Base-by-base conservation (phyloP, 1,284 basidiomycete genomes). In the Athelia sp. region DNA sequence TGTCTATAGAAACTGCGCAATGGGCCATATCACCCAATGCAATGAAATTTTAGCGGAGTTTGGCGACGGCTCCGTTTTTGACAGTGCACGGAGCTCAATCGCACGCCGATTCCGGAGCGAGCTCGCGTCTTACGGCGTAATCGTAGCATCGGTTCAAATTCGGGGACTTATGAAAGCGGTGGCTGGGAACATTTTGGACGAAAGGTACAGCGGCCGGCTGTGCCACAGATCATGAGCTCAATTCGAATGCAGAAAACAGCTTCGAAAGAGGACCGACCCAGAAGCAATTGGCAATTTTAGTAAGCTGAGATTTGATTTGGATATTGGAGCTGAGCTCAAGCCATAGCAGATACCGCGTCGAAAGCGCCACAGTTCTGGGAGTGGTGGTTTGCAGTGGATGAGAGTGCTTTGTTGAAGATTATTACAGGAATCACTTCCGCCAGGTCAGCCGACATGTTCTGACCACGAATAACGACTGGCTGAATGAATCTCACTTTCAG, bases 401-500 rank as follows among this genome's bases (percentile, higher is more conserved):
- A 44, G 19, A 22, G n/a, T 15, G 43, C 15, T 4, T n/a, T 44
- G 15, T 26, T 44, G 21, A n/a, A n/a, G 21, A 22, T 44, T 6
- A 44, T 44, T 4, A 21, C 15, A 26, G 15, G 43, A n/a, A 44
- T 44, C 43, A 23, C 24, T 8, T n/a, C 15, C 4, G 15, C 43
- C 10, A 44, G 43, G 43, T 44, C 18, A 44, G 43, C 22, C 17
- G 24, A 14, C 43, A 21, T 29, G 26, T 4, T 29, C 26, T 29
- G 13, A 13, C 26, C 26, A 6, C 6, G 26, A 29, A 13, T 29
- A 13, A 29, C 26, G 13, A 13, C 26, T 29, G 26, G 26, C 26
- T 29, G 26, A 29, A 29, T 29, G 26, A 29, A 29, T 13, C 13
- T 29, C 26, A 4, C 18, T 44, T 14, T 1, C n/a, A 55, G 54